phyloP scores from a whole-genome alignment of 2,329 filamentous ascomycete genomes.

The Neonectria magnoliae region DNA sequence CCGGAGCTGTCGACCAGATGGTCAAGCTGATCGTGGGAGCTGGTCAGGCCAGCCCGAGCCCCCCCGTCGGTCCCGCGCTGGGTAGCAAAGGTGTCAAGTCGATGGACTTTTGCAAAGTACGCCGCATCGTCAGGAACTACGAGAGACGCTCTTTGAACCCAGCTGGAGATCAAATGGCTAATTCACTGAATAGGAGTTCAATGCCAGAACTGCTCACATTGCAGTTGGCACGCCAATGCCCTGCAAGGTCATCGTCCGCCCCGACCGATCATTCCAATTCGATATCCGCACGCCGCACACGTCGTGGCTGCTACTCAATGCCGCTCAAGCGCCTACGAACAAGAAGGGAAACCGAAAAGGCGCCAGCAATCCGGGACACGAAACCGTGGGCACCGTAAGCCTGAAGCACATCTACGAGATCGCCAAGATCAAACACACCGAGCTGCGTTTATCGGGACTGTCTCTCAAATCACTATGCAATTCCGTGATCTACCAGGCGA shows the following conservation, averaged over 20 bases:
- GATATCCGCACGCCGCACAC: conserved; percentile 95
- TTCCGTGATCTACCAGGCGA: conserved; percentile 78
- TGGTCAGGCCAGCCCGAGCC: conserved; percentile 92
- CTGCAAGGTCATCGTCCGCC: conserved; percentile 88
- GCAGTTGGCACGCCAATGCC: conserved; percentile 85
- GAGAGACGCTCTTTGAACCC: background rate
- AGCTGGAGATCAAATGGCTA: conserved; percentile 25
- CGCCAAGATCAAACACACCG: conserved; percentile 91
- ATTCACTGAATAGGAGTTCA: conserved; percentile 79
- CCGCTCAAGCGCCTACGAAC: conserved; percentile 75
- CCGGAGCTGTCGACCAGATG: conserved; percentile 70
- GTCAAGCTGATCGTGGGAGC: conserved; percentile 98
- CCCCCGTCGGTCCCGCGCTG: conserved; percentile 93
- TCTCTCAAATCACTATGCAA: conserved; percentile 77
- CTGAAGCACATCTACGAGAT: conserved; percentile 98
- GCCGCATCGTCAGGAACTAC: conserved; percentile 23
- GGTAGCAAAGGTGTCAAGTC: conserved; percentile 98
- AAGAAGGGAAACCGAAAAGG: conserved; percentile 85
- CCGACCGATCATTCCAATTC: conserved; percentile 93
- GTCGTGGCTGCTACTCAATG: conserved; percentile 86
- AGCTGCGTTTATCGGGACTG: conserved; percentile 77
- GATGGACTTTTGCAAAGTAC: conserved; percentile 99
- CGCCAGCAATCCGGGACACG: conserved; percentile 77
- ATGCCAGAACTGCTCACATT: conserved; percentile 90
- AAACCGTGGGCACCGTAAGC: conserved; percentile 84